A percentile compares a stretch with the other conserved stretches of the same genome.
Conservation (phyloP, 495 filamentous ascomycete species). For the Evernia prunastri region DNA sequence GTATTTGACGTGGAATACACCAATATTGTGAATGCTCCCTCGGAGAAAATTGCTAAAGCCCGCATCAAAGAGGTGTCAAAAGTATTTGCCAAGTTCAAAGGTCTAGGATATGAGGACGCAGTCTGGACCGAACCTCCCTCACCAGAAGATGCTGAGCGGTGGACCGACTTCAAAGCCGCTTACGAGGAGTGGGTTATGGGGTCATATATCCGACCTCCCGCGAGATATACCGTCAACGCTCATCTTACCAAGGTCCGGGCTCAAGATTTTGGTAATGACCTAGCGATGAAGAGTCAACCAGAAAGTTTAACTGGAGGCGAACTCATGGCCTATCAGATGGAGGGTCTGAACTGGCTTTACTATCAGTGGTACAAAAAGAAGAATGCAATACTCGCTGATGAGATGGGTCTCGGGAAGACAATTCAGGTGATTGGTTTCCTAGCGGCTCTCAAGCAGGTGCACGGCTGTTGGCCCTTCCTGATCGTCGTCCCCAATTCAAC, state of each 20-base stretch:
- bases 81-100: slow-evolving; percentile 85
- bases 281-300: slow-evolving; percentile 70
- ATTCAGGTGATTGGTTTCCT: slow-evolving; percentile 87
- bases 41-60: slow-evolving; percentile 54
- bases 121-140: slow-evolving; percentile 83
- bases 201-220: slow-evolving; percentile 57
- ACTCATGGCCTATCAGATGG: slow-evolving; percentile 89
- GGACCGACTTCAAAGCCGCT: slow-evolving; percentile 73
- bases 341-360: slow-evolving; percentile 95
- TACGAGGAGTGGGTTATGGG: slow-evolving; percentile 80
- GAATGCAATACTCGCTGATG: slow-evolving; percentile 93
- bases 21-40: slow-evolving; percentile 41
- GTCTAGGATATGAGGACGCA: slow-evolving; percentile 85
- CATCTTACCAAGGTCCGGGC: slow-evolving; percentile 56
- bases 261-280: slow-evolving; percentile 55
- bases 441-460: slow-evolving; percentile 68
- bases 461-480: slow-evolving; percentile 85
- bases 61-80: slow-evolving; percentile 61
- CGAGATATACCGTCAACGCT: slow-evolving; percentile 45
- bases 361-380: slow-evolving; percentile 75
- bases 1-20: slow-evolving; percentile 71
- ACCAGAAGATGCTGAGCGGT: slow-evolving; percentile 58
- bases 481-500: slow-evolving; percentile 92
- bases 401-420: slow-evolving; percentile 98
- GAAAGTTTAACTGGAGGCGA: slow-evolving; percentile 64